phyloP scores from a whole-genome alignment of 108 stramenopile genomes.

The Cyclotella choctawhatcheeana region DNA sequence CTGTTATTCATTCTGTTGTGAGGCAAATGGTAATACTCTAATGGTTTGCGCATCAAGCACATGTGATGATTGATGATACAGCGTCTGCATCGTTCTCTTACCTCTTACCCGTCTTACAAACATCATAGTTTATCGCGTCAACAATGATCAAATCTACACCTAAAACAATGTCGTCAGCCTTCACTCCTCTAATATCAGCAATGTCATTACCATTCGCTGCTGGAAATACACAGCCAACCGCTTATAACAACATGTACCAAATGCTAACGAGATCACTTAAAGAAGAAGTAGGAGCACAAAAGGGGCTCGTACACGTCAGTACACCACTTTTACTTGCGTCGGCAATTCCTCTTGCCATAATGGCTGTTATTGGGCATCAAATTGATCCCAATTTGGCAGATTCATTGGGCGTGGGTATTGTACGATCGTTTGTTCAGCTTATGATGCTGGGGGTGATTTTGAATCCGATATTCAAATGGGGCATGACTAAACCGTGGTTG shows the following conservation, averaged over 20 bases:
- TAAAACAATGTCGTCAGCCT: neutral
- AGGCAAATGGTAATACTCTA: too few species aligned
- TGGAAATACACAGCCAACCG: neutral
- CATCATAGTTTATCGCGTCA: too few species aligned
- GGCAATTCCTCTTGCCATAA: slow-evolving; percentile 35
- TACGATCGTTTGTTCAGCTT: slow-evolving; percentile 73
- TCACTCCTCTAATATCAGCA: neutral
- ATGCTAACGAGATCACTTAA: neutral
- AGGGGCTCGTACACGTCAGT: slow-evolving; percentile 41
- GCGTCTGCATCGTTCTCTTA: too few species aligned
- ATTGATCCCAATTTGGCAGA: slow-evolving; percentile 35
- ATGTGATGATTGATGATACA: too few species aligned
- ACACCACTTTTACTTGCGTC: slow-evolving; percentile 31
- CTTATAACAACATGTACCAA: neutral
- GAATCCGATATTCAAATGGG: slow-evolving; percentile 77
- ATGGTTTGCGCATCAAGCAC: too few species aligned
- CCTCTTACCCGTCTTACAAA: too few species aligned
- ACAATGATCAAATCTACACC: neutral
- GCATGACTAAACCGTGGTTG: slow-evolving; percentile 45
- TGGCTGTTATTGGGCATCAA: slow-evolving; percentile 30
- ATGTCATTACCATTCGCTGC: neutral
- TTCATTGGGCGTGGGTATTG: slow-evolving; percentile 29
- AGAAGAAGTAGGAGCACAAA: neutral
- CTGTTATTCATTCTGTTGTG: neutral
- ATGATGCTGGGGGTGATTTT: slow-evolving; percentile 75